These are phyloP conservation scores for Thalassiosira pacifica DNA, from an alignment of 352 stramenopile genomes.

Conservation along the genomic window DNA sequence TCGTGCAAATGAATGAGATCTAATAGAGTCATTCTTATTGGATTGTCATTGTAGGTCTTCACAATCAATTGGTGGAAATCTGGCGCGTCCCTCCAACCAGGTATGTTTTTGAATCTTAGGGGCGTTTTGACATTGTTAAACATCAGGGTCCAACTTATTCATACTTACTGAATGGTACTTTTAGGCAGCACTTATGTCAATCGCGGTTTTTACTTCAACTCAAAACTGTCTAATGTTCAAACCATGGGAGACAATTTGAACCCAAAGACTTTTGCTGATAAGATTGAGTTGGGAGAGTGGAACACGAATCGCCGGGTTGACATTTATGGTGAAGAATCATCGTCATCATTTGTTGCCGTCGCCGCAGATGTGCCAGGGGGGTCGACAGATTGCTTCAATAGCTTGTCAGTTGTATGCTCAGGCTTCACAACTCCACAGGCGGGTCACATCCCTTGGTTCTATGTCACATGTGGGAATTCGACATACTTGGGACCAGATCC, in stretches of 20 bases:
- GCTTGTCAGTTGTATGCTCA: neutral
- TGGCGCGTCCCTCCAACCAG: too few species aligned
- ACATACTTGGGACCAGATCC: constrained; percentile 33
- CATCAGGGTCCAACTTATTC: too few species aligned
- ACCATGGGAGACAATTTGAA: constrained; percentile 31
- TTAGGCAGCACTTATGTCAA: constrained; percentile 37
- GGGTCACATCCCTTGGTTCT: constrained; percentile 26
- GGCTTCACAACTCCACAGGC: neutral
- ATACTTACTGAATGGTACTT: too few species aligned
- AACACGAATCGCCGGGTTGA: too few species aligned
- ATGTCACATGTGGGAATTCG: constrained; percentile 18
- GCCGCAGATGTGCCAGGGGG: neutral
- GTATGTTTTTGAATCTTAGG: too few species aligned
- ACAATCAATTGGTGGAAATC: constrained; percentile 50
- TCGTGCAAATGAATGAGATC: too few species aligned
- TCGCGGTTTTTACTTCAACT: constrained; percentile 27
- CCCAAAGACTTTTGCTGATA: constrained; percentile 15
- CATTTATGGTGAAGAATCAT: too few species aligned
- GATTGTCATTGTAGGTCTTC: constrained; percentile 14
- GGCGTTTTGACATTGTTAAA: too few species aligned
- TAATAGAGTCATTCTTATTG: too few species aligned
- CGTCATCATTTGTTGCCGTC: constrained; percentile 12
- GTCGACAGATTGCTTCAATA: neutral
- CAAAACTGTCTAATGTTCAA: constrained; percentile 15
- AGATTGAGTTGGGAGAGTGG: neutral